Percentiles rank a stretch among this genome's conserved stretches.
Conservation (phyloP, 2,329 filamentous ascomycete species). For the Aspergillus sp. region DNA sequence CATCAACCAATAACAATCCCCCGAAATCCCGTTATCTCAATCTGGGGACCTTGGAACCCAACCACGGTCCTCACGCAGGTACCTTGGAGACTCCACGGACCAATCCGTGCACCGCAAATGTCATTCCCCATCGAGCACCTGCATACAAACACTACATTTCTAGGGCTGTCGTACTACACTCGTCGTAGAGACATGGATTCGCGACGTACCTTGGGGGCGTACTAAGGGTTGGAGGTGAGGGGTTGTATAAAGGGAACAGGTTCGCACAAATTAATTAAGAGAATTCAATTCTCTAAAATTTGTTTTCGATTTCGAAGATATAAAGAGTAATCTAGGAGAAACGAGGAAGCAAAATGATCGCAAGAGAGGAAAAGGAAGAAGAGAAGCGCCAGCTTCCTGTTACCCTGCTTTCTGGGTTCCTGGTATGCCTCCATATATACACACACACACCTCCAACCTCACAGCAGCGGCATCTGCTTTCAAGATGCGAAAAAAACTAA, state of each 20-base stretch:
- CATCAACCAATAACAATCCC: not conserved
- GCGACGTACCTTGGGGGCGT: slow-evolving; percentile 11
- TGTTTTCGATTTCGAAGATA: no score
- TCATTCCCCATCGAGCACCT: not conserved
- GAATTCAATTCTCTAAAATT: no score
- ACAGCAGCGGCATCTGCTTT: not conserved
- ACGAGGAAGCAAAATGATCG: slow-evolving; percentile 1
- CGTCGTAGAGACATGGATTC: not conserved
- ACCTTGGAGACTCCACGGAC: slow-evolving; percentile 4
- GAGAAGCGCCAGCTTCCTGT: slow-evolving; percentile 52
- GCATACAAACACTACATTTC: not conserved
- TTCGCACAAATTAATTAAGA: not conserved
- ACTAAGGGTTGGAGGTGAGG: not conserved
- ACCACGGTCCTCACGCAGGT: not conserved
- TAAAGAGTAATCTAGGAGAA: no score
- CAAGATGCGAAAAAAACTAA: not conserved
- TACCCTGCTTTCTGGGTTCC: slow-evolving; percentile 64
- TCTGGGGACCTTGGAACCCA: slow-evolving; percentile 5
- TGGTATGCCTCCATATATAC: slow-evolving; percentile 43
- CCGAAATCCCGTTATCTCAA: not conserved
- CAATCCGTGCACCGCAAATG: not conserved
- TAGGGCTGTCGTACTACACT: not conserved
- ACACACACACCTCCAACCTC: not conserved
- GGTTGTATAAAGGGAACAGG: not conserved
- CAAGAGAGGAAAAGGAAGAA: slow-evolving; percentile 2